Conservation (phyloP, 169 alveolate genomes). For the Plasmodium inui region DNA sequence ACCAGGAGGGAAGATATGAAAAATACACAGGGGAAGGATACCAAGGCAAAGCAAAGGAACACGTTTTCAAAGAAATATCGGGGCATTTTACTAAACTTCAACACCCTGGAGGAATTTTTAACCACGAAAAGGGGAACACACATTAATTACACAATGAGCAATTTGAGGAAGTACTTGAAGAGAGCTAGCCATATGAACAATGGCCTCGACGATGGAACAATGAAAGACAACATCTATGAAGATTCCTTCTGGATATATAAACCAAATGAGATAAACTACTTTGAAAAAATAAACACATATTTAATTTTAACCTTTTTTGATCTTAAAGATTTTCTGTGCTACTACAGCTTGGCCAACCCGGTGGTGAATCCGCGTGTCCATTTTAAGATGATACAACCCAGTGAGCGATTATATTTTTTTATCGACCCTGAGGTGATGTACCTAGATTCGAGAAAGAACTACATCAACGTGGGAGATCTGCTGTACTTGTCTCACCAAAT, state of each 20-base stretch:
- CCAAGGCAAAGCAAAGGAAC: background rate
- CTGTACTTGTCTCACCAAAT: constrained; percentile 42
- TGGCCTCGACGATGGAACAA: background rate
- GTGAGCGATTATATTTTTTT: constrained; percentile 22
- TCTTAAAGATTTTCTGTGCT: constrained; percentile 31
- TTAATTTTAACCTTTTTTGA: constrained; percentile 48
- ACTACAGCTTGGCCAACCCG: constrained; percentile 61
- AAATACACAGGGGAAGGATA: background rate
- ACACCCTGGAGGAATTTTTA: constrained; percentile 53
- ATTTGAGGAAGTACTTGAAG: constrained; percentile 10
- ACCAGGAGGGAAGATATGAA: background rate
- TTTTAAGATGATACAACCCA: background rate
- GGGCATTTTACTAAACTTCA: constrained; percentile 46
- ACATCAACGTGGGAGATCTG: constrained; percentile 37
- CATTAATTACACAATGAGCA: constrained; percentile 1
- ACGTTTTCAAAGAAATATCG: constrained; percentile 11
- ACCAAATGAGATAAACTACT: constrained; percentile 14
- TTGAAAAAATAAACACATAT: constrained; percentile 60
- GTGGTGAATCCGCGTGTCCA: constrained; percentile 19
- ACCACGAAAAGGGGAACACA: constrained; percentile 10
- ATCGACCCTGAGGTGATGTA: constrained; percentile 20
- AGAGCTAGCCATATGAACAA: background rate
- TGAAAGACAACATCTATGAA: constrained; percentile 8
- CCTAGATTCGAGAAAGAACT: background rate
- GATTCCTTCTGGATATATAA: constrained; percentile 56